Evolutionary conservation across 805 yeast species (phyloP), one percentile per base, ranked within the genome.

Genomic region (Candida endomychidarum): DNA sequence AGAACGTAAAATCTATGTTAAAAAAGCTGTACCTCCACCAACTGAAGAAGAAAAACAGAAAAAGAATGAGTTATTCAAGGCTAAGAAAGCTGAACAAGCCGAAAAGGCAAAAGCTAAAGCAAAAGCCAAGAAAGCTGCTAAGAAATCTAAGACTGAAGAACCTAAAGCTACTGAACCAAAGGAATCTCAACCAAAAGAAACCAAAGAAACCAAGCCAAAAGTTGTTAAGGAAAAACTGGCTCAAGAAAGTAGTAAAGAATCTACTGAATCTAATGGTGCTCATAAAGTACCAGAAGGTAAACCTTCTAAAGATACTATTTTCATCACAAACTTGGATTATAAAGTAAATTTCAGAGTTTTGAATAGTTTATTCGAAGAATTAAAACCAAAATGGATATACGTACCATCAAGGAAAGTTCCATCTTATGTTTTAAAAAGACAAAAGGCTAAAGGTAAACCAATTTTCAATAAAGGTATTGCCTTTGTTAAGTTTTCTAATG

Each of bases 401-500:
- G 77, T 83, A 17, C 87, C 88, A 41, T 60, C 68, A 34, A 70
- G 74, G 48, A 66, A 61, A 28, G 59, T 78, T 14, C 76, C 81
- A 12, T 58, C 53, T 36, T 61, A 59, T 38, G 51, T 77, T 18
- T 61, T 71, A 46, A 64, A 66, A 52, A 67, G 65, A 48, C 62
- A 74, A 41, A 68, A 67, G 52, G 70, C 63, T 25, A 62, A 65
- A 42, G 75, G 77, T 34, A 72, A 45, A 63, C 62, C 45, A 14
- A 63, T 77, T 40, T 72, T 65, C 53, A 78, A 77, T 53, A 77
- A 76, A 54, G 89, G 89, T 30, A 78, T 77, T 58, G 86, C 83
- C 3, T 78, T 83, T 55, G 77, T 80, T 47, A 75, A 75, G 48
- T 79, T 82, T 49, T 70, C 77, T 36, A 64, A 72, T 43, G 78